Base-by-base conservation (phyloP, 352 stramenopile species). In the Globisporangium iwayamae region DNA sequence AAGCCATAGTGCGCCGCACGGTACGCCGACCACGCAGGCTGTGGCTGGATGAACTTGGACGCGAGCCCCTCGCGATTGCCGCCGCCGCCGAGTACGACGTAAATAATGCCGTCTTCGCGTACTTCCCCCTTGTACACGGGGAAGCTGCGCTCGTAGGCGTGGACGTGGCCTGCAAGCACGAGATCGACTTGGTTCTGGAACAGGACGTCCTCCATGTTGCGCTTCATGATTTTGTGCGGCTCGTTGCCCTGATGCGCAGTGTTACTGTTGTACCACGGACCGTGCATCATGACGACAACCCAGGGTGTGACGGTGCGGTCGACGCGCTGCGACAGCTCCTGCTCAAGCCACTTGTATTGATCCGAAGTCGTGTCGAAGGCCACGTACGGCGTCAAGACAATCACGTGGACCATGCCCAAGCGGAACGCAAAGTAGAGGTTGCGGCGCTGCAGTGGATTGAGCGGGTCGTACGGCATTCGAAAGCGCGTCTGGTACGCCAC, bases 231-330 rank as follows among this genome's bases (percentile, higher is more conserved):
- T 63, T 84, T 68, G 51, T 96, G 81, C 43, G 79, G 81, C 66
- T 94, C 86, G 47, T 85, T 75, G n/a, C 85, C 74, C 18, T 92
- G 84, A 73, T 98, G 95, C 16, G 88, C 81, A 2, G 70, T 85
- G 83, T 98, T 97, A 67, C 93, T 97, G 67, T 96, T 97, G 81
- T 98, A 98, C 69, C 96, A 91, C 18, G 95, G 95, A 7, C 83
- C 88, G 63, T 98, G 94, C 74, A 98, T 95, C 60, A 97, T 86
- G 22, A 98, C 79, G 3, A 97, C 71, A 3, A 98, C 56, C 93
- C 93, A 98, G 1, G 95, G 95, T 9, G 93, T 98, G 18, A 84
- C 50, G 1, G 54, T 68, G 43, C 93, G 91, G 70, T 98, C 81
- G 1, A 98, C 81, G 4, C 70, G 78, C 36, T 75, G 52, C 56